phyloP scores from a whole-genome alignment of 768 basidiomycete species.

The Termitomyces sp. region DNA sequence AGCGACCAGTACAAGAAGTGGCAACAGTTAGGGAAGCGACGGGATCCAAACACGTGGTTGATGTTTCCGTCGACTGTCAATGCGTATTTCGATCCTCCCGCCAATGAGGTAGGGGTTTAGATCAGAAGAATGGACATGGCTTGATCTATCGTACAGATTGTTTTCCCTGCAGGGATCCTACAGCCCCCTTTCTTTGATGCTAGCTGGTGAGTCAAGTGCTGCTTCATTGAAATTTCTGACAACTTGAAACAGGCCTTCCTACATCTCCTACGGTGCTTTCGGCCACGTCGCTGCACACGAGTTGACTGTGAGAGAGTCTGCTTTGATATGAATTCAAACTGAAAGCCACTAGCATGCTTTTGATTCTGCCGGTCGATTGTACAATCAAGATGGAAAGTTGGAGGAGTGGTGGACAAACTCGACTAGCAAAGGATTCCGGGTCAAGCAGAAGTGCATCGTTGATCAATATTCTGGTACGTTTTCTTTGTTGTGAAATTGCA shows the following conservation, averaged over 20 bases:
- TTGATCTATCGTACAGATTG: constrained; percentile 47
- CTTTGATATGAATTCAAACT: neutral
- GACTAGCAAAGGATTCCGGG: constrained; percentile 80
- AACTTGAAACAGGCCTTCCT: constrained; percentile 61
- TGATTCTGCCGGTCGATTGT: constrained; percentile 84
- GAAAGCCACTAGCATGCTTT: constrained; percentile 65
- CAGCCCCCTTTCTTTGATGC: constrained; percentile 87
- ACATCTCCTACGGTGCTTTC: constrained; percentile 89
- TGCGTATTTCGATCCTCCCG: constrained; percentile 84
- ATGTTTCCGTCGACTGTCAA: constrained; percentile 87
- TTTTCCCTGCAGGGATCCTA: constrained; percentile 95
- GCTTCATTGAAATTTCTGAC: neutral
- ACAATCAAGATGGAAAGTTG: constrained; percentile 84
- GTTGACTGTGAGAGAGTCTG: constrained; percentile 55
- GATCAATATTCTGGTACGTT: constrained; percentile 76
- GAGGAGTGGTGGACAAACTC: constrained; percentile 92
- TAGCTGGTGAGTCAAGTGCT: constrained; percentile 49
- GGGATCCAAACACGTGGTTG: constrained; percentile 77
- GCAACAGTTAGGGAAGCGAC: constrained; percentile 61
- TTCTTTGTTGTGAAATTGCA: neutral
- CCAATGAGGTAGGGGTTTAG: constrained; percentile 62
- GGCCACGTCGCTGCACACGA: constrained; percentile 93
- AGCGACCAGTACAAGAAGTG: constrained; percentile 66
- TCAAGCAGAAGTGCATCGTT: constrained; percentile 84
- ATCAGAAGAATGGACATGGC: neutral